Evolutionary conservation across 2,329 filamentous ascomycete genomes (phyloP), one percentile per base, ranked within the genome.

Genomic region (Byssochlamys sp.): DNA sequence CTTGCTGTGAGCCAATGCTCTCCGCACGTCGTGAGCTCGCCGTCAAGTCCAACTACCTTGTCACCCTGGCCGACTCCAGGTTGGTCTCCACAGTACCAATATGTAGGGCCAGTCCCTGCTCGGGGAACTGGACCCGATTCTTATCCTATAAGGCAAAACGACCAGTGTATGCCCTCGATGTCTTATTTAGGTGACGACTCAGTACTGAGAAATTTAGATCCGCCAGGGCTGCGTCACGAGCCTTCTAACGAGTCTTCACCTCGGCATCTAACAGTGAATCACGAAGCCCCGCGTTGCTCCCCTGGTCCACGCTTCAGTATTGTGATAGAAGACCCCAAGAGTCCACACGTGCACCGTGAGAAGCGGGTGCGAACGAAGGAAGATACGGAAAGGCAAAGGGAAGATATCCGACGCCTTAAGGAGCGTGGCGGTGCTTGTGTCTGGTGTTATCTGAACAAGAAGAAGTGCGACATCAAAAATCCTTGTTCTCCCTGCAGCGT

Each of bases 361-460:
- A 56, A 56, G 27, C 52, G 50, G 25, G 12, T 25, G 12, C 27
- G 60, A 2, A 61, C 55, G 33, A 53, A 56, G 45, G 52, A 52
- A 4, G 62, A 67, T 45, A 27, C 60, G 7, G 56, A 59, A 4
- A 55, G 59, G 31, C 61, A 60, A 50, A 65, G 55, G 31, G 58
- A 62, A 24, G 59, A 62, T 33, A 62, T 56, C 25, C 57, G 53
- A 11, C 53, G 58, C 12, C 49, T 70, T 48, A 68, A 59, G 53
- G 55, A 58, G 26, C 56, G 55, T 26, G 69, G 69, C 2, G 69
- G 69, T 26, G 61, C 67, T 14, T 71, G 69, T 56, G 26, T 64
- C n/a, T 63, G 61, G 54, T 71, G 69, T 53, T 61, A 61, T 54
- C 60, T 62, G n/a, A 65, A 58, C 7, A 69, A 66, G 59, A 70